Conservation (phyloP, 176 grass and related monocot species). For the Pontederia crassipes region DNA sequence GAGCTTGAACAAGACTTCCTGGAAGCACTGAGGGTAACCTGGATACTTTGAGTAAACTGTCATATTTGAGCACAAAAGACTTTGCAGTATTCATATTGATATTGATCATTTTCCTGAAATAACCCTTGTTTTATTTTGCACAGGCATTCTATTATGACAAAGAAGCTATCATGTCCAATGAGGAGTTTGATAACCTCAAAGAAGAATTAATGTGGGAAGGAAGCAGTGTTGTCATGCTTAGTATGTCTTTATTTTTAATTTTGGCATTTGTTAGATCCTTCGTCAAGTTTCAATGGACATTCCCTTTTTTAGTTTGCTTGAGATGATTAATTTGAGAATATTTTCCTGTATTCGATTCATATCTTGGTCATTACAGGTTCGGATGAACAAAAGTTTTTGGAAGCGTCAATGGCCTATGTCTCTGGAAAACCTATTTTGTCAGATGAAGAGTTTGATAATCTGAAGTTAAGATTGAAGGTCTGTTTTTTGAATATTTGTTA, state of each 20-base stretch:
- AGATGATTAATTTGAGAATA: not conserved
- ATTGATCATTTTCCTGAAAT: not conserved
- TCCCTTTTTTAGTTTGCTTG: not conserved
- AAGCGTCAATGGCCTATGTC: constrained; percentile 84
- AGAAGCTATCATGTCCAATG: constrained; percentile 89
- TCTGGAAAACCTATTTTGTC: constrained; percentile 77
- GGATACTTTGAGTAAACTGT: not conserved
- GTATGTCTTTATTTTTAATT: constrained; percentile 17
- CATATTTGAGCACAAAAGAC: no score
- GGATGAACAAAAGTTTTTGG: constrained; percentile 85
- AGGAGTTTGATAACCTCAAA: constrained; percentile 97
- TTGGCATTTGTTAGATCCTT: not conserved
- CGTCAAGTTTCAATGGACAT: not conserved
- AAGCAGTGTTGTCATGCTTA: constrained; percentile 94
- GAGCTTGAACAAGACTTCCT: constrained; percentile 97
- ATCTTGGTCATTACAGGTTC: constrained; percentile 26
- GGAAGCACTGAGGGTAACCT: constrained; percentile 46
- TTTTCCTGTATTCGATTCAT: not conserved
- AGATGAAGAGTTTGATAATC: constrained; percentile 73
- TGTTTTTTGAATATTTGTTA: not conserved
- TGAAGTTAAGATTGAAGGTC: constrained; percentile 75
- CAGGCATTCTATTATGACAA: constrained; percentile 83
- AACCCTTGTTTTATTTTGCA: not conserved
- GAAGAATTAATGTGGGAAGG: constrained; percentile 99
- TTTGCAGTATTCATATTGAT: no score